Evolutionary conservation across 208 protist species (phyloP).

Genomic region (Trypanosomatidae sp.): DNA sequence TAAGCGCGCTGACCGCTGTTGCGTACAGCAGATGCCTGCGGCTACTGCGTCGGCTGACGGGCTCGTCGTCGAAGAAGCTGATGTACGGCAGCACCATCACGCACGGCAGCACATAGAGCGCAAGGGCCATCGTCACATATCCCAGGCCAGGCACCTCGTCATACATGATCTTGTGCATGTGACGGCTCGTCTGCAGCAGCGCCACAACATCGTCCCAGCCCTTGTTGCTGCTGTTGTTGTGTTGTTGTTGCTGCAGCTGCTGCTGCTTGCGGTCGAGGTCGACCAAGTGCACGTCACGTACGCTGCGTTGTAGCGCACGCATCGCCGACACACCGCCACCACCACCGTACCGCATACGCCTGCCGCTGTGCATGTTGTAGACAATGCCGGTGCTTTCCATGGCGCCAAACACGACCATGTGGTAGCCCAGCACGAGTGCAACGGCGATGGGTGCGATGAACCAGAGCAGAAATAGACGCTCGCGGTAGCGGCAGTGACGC

Average conservation of each 20-base stretch:
- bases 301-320: too few relatives aligned
- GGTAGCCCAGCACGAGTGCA: slow-evolving; percentile 33
- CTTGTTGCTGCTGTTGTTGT: neutral
- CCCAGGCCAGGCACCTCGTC: slow-evolving; percentile 7
- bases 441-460: too few relatives aligned
- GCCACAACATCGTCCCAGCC: neutral
- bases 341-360: too few relatives aligned
- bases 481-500: slow-evolving; percentile 45
- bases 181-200: too few relatives aligned
- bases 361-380: too few relatives aligned
- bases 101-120: slow-evolving; percentile 42
- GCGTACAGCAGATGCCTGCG: slow-evolving; percentile 19
- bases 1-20: slow-evolving; percentile 20
- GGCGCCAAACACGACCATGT: slow-evolving; percentile 22
- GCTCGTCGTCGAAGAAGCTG: slow-evolving; percentile 44
- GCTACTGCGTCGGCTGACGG: slow-evolving; percentile 10
- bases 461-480: slow-evolving; percentile 50
- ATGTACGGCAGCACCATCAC: slow-evolving; percentile 33
- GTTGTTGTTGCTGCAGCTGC: too few relatives aligned
- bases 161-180: too few relatives aligned
- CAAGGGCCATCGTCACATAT: slow-evolving; percentile 11
- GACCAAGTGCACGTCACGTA: slow-evolving; percentile 9
- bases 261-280: too few relatives aligned
- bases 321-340: too few relatives aligned
- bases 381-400: too few relatives aligned